A percentile compares a stretch with the other conserved stretches of the same genome.
phyloP scores from a whole-genome alignment of 441 rosid genomes.

The Corymbia citriodora region DNA sequence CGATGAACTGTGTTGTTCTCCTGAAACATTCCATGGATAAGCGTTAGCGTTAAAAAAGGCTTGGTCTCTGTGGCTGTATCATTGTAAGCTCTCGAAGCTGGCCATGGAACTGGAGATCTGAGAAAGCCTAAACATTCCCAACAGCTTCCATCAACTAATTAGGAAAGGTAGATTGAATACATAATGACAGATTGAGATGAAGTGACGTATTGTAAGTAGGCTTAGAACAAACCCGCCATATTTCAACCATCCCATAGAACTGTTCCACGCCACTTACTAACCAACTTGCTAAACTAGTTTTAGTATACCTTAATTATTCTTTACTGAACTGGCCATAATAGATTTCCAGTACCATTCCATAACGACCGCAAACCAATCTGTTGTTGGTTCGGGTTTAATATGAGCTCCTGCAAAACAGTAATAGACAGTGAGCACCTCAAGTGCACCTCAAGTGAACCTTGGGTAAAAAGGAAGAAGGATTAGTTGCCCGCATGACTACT shows the following conservation, averaged over 20 bases:
- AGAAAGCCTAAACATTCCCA: neutral
- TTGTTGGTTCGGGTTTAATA: conserved; percentile 92
- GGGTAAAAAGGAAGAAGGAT: neutral
- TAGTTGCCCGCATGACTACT: conserved; percentile 68
- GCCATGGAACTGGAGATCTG: neutral
- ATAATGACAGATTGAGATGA: neutral
- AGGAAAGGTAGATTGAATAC: neutral
- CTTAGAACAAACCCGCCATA: neutral
- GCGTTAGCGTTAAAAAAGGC: neutral
- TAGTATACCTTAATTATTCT: neutral
- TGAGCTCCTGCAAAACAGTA: conserved; percentile 60
- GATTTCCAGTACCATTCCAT: conserved; percentile 36
- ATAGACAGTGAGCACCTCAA: neutral
- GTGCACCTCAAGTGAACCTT: neutral
- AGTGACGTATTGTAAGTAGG: neutral
- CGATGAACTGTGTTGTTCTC: neutral
- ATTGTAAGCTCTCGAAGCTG: neutral
- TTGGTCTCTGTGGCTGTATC: neutral
- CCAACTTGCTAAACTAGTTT: neutral
- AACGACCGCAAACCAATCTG: conserved; percentile 87
- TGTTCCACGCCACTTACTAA: neutral
- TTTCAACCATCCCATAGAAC: neutral
- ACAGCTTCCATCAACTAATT: neutral
- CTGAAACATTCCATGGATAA: neutral
- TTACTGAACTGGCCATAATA: neutral